Conservation (phyloP, 805 yeast genomes). For the Wickerhamomyces alni region DNA sequence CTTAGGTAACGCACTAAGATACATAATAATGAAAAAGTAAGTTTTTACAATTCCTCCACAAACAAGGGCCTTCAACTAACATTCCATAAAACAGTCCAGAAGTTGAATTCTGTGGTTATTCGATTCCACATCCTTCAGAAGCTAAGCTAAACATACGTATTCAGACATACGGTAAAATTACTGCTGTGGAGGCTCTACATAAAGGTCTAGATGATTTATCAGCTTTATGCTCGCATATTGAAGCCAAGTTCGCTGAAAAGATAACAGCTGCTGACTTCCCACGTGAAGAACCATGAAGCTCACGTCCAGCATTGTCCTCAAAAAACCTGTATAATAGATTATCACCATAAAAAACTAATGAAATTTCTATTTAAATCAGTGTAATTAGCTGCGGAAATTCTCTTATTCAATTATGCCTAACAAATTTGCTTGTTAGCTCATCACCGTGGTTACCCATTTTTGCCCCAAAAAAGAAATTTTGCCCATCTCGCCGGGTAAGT, state of each 20-base stretch:
- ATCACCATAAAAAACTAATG: neutral
- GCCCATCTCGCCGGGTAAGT: no score
- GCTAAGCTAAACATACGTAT: conserved; percentile 82
- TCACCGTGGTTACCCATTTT: no score
- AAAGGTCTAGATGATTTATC: conserved; percentile 84
- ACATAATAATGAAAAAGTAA: conserved; percentile 86
- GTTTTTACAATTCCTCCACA: no score
- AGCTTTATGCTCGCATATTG: conserved; percentile 79
- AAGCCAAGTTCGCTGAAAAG: conserved; percentile 66
- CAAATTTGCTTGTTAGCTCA: no score
- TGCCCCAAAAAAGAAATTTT: no score
- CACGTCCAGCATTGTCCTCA: neutral
- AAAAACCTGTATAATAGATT: neutral
- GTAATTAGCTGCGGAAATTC: no score
- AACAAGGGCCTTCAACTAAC: no score
- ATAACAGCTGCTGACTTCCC: conserved; percentile 50
- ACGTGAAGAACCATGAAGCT: conserved; percentile 39
- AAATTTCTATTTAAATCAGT: no score
- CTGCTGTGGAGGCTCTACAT: conserved; percentile 90
- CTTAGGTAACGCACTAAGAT: conserved; percentile 87
- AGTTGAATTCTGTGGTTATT: conserved; percentile 97
- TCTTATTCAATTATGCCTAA: no score
- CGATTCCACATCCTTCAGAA: conserved; percentile 98
- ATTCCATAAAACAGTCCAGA: conserved; percentile 50
- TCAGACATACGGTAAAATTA: conserved; percentile 80